phyloP scores from a whole-genome alignment of 441 rosid species.

The Croton laevigatus region DNA sequence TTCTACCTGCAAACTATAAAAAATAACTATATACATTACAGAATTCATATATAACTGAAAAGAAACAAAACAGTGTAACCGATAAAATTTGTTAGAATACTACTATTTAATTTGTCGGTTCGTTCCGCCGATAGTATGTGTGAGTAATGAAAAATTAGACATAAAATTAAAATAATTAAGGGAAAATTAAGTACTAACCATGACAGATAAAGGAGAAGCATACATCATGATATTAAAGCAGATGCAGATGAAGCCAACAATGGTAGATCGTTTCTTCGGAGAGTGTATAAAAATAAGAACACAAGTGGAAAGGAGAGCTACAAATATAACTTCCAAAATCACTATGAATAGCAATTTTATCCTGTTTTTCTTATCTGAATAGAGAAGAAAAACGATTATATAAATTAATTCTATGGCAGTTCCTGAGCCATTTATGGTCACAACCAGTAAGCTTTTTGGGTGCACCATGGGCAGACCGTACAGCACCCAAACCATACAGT shows the following conservation, averaged over 20 bases:
- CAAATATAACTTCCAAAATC: slow-evolving; percentile 40
- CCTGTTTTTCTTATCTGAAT: slow-evolving; percentile 42
- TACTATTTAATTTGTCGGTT: too few relatives aligned
- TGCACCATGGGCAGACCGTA: slow-evolving; percentile 81
- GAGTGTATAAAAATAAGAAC: slow-evolving; percentile 49
- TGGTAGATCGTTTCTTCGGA: slow-evolving; percentile 40
- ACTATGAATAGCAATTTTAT: slow-evolving; percentile 27
- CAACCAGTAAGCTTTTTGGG: slow-evolving; percentile 62
- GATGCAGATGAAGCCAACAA: slow-evolving; percentile 60
- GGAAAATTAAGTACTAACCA: slow-evolving; percentile 47
- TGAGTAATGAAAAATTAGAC: too few relatives aligned
- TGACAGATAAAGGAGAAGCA: slow-evolving; percentile 77
- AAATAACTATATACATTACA: too few relatives aligned
- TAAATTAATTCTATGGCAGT: slow-evolving; percentile 50
- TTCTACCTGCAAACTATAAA: too few relatives aligned
- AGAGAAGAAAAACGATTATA: slow-evolving; percentile 43
- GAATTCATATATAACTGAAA: too few relatives aligned
- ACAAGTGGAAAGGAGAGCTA: slow-evolving; percentile 29
- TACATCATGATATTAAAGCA: slow-evolving; percentile 74
- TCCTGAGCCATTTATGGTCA: slow-evolving; percentile 76
- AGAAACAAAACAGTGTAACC: too few relatives aligned
- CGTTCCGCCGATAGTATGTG: too few relatives aligned
- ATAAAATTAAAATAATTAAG: too few relatives aligned
- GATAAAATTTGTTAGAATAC: too few relatives aligned
- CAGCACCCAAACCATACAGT: slow-evolving; percentile 80